phyloP scores from a whole-genome alignment of 345 rosid species.

The Hypericum perforatum region DNA sequence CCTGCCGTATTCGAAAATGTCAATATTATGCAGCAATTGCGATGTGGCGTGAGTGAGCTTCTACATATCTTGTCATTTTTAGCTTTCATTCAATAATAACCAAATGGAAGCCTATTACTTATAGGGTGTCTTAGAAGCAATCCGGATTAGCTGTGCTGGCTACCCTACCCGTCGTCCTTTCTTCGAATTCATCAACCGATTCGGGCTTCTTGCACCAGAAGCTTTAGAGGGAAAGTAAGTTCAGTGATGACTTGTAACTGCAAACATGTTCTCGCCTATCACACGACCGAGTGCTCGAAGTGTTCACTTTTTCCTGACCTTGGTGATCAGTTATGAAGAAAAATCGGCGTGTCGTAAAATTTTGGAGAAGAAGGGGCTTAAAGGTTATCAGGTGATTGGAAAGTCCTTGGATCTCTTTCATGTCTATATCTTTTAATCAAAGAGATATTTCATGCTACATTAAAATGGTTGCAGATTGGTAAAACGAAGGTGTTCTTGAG shows the following conservation, averaged over 20 bases:
- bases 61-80: conserved; percentile 7
- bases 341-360: conserved; percentile 60
- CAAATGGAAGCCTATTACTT: conserved; percentile 14
- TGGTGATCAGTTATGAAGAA: conserved; percentile 63
- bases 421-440: no score
- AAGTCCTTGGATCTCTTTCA: conserved; percentile 9
- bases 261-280: no score
- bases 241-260: no score
- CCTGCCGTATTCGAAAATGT: conserved; percentile 92
- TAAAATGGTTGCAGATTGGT: conserved; percentile 60
- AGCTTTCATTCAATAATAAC: conserved; percentile 5
- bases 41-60: conserved; percentile 76
- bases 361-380: conserved; percentile 70
- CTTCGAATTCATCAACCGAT: conserved; percentile 82
- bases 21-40: conserved; percentile 91
- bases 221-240: conserved; percentile 81
- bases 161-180: conserved; percentile 91
- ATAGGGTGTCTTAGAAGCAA: conserved; percentile 95
- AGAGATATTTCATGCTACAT: no score
- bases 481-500: conserved; percentile 89
- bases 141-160: conserved; percentile 96
- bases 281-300: no score
- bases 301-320: conserved; percentile 1
- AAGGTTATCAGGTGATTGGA: conserved; percentile 75
- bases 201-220: conserved; percentile 69